Conservation (phyloP, 1,284 basidiomycete species). For the Tausonia pullulans region DNA sequence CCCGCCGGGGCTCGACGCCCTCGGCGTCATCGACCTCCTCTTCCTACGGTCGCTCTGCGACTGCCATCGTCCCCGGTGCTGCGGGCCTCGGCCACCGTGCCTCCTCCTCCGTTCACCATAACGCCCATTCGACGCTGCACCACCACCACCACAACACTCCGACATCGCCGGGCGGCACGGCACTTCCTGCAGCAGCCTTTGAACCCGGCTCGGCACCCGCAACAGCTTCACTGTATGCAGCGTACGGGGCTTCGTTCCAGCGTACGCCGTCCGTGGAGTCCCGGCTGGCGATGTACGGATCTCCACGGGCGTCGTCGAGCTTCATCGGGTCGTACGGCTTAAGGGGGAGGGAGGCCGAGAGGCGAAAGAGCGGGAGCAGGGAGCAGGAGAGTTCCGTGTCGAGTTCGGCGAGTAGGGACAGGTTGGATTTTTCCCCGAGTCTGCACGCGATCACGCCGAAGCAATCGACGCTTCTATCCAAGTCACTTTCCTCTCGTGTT, state of each 20-base stretch:
- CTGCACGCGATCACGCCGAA: not conserved
- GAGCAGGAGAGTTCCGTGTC: not conserved
- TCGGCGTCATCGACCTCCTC: too few relatives aligned
- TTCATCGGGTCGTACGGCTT: too few relatives aligned
- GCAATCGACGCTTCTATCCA: not conserved
- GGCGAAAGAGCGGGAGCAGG: not conserved
- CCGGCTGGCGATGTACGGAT: not conserved
- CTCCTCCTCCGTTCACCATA: too few relatives aligned
- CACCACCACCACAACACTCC: too few relatives aligned
- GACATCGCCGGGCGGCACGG: too few relatives aligned
- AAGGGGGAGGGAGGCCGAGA: not conserved
- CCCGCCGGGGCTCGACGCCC: too few relatives aligned
- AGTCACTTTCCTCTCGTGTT: not conserved
- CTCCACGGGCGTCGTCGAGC: not conserved
- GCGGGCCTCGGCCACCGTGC: too few relatives aligned
- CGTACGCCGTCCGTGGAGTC: slow-evolving; percentile 1
- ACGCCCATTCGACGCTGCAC: too few relatives aligned
- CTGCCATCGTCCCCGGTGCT: too few relatives aligned
- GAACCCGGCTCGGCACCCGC: not conserved
- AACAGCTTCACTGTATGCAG: not conserved
- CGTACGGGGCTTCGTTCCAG: slow-evolving; percentile 1
- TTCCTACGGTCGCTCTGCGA: too few relatives aligned
- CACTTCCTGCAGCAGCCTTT: not conserved
- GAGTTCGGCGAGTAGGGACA: not conserved
- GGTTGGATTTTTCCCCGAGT: too few relatives aligned